phyloP scores from a whole-genome alignment of 2,329 filamentous ascomycete genomes.

The Fusarium oxysporum region DNA sequence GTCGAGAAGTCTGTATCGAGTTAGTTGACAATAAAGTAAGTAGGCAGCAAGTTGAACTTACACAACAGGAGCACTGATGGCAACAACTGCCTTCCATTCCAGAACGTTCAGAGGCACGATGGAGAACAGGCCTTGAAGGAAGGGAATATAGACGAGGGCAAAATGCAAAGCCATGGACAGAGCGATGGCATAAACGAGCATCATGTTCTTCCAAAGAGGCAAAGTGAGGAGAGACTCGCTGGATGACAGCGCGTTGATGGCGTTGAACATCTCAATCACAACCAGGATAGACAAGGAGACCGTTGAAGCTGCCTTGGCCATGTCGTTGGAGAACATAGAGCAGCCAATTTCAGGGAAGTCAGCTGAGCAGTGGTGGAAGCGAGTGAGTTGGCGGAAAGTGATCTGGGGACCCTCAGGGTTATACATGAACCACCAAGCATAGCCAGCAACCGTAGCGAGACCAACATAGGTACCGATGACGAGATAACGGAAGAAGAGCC shows the following conservation, averaged over 20 bases:
- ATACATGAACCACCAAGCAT: constrained; percentile 99
- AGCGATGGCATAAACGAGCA: constrained; percentile 93
- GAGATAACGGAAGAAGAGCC: constrained; percentile 98
- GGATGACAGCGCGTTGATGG: constrained; percentile 96
- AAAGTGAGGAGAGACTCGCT: constrained; percentile 94
- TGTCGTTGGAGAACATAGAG: constrained; percentile 87
- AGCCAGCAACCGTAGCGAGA: constrained; percentile 92
- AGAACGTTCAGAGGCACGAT: constrained; percentile 86
- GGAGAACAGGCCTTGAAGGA: constrained; percentile 88
- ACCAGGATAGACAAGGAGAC: constrained; percentile 92
- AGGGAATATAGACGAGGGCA: constrained; percentile 88
- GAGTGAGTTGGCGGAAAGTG: constrained; percentile 85
- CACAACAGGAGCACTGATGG: constrained; percentile 92
- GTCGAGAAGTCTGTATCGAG: constrained; percentile 74
- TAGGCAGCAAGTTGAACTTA: constrained; percentile 62
- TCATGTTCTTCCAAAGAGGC: constrained; percentile 98
- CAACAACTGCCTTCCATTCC: constrained; percentile 93
- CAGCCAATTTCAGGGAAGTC: constrained; percentile 92
- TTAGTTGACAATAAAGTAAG: constrained; percentile 36
- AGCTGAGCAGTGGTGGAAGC: constrained; percentile 92
- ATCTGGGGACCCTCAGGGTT: constrained; percentile 92
- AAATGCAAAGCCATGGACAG: constrained; percentile 97
- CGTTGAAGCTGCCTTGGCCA: constrained; percentile 90
- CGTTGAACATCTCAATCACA: constrained; percentile 99
- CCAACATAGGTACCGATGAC: constrained; percentile 96